Conservation (phyloP, 202 grass and related monocot species). For the Panicum virgatum region DNA sequence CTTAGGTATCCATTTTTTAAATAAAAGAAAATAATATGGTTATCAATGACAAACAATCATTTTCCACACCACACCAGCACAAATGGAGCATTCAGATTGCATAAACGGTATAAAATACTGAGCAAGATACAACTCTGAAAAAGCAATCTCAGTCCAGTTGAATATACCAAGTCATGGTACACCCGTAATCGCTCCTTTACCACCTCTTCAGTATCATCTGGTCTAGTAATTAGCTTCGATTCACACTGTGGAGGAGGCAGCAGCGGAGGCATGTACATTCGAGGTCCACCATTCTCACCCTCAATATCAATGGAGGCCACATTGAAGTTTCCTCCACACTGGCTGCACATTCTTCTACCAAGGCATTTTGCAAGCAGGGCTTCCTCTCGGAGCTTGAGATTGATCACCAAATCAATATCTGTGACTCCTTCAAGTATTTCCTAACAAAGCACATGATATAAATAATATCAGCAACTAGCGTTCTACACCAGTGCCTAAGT, state of each 20-base stretch:
- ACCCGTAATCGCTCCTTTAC: slow-evolving; percentile 83
- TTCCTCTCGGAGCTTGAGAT: slow-evolving; percentile 85
- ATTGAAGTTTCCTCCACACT: slow-evolving; percentile 92
- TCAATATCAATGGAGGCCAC: slow-evolving; percentile 89
- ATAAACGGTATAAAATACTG: slow-evolving; percentile 7
- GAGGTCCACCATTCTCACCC: slow-evolving; percentile 69
- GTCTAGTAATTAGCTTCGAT: slow-evolving; percentile 67
- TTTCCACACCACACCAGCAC: neutral
- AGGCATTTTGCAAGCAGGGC: slow-evolving; percentile 80
- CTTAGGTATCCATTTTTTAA: neutral
- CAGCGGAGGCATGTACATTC: slow-evolving; percentile 88
- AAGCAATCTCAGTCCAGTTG: neutral
- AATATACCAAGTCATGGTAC: slow-evolving; percentile 78
- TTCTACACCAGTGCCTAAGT: neutral
- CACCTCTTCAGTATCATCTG: slow-evolving; percentile 91
- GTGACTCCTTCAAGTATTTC: slow-evolving; percentile 94
- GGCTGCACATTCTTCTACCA: slow-evolving; percentile 92
- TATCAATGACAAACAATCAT: neutral
- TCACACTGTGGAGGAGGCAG: slow-evolving; percentile 71
- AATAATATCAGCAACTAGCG: neutral
- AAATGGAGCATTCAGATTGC: neutral
- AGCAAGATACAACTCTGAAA: neutral
- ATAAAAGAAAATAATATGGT: neutral
- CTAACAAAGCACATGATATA: slow-evolving; percentile 41
- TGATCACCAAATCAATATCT: slow-evolving; percentile 90